These are phyloP conservation scores for Aristolochia contorta DNA, from an alignment of 164 flowering plant genomes.

Conservation along the genomic window DNA sequence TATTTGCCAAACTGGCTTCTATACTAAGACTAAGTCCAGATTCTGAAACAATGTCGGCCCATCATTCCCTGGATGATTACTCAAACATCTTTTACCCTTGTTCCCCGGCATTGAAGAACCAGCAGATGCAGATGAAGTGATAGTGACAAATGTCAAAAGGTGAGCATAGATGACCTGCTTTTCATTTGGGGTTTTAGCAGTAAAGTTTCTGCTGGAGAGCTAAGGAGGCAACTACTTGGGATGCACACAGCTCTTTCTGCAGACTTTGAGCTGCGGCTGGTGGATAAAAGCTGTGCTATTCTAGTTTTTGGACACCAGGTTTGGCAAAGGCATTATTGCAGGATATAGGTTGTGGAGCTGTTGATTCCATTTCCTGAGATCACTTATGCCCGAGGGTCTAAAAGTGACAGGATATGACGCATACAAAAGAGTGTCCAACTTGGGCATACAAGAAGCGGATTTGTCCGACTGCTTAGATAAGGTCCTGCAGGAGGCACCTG, in stretches of 20 bases:
- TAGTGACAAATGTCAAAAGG: constrained; percentile 30
- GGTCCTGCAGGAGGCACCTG: constrained; percentile 18
- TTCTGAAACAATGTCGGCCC: background rate
- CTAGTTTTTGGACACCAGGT: constrained; percentile 52
- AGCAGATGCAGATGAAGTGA: constrained; percentile 24
- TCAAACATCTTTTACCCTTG: constrained; percentile 32
- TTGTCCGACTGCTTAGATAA: constrained; percentile 60
- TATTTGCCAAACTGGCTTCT: constrained; percentile 55
- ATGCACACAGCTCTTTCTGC: constrained; percentile 40
- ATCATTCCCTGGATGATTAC: constrained; percentile 18
- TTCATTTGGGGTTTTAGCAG: constrained; percentile 73
- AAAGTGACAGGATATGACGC: constrained; percentile 50
- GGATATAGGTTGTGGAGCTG: constrained; percentile 26
- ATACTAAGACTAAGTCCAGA: constrained; percentile 30
- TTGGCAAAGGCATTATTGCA: constrained; percentile 33
- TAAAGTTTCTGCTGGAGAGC: constrained; percentile 34
- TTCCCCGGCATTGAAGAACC: constrained; percentile 20
- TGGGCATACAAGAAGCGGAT: constrained; percentile 44
- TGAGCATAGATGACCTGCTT: constrained; percentile 38
- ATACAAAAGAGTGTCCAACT: constrained; percentile 42
- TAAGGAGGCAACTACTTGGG: constrained; percentile 35
- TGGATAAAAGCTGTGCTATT: constrained; percentile 63
- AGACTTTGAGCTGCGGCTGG: constrained; percentile 59
- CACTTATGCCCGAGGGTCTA: constrained; percentile 54
- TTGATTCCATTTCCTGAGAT: constrained; percentile 26